These are phyloP conservation scores for Fagopyrum esculentum DNA, from an alignment of 148 eudicot species.

Conservation along the genomic window DNA sequence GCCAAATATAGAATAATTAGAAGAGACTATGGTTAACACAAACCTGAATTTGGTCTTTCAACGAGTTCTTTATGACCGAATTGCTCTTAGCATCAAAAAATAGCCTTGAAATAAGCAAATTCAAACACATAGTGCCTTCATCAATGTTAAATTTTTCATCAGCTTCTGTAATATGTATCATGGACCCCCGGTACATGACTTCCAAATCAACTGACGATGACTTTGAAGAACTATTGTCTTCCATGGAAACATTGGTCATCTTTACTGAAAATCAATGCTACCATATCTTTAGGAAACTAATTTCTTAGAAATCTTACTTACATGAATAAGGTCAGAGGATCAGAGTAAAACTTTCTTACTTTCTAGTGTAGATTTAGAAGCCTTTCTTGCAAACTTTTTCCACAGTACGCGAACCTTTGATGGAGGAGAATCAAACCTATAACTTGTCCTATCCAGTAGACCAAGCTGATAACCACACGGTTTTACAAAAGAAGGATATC, in stretches of 20 bases:
- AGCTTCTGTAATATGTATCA: constrained; percentile 49
- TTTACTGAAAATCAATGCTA: constrained; percentile 33
- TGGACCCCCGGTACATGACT: constrained; percentile 32
- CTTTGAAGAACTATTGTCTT: constrained; percentile 36
- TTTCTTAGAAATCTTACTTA: constrained; percentile 39
- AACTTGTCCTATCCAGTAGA: constrained; percentile 37
- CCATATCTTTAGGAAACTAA: constrained; percentile 25
- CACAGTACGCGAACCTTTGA: constrained; percentile 78
- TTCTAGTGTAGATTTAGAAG: constrained; percentile 39
- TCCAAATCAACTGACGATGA: constrained; percentile 30
- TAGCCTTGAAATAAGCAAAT: constrained; percentile 62
- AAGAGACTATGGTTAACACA: constrained; percentile 16
- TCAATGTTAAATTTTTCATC: constrained; percentile 46
- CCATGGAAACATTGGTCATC: constrained; percentile 24
- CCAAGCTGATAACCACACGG: constrained; percentile 43
- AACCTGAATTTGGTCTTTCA: constrained; percentile 85
- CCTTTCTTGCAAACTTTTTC: constrained; percentile 68
- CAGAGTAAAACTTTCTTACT: constrained; percentile 14
- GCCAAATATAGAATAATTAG: constrained; percentile 10
- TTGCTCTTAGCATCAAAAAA: constrained; percentile 87
- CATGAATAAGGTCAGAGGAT: no score
- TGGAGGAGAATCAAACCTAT: constrained; percentile 57
- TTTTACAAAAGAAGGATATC: constrained; percentile 74
- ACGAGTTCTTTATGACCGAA: constrained; percentile 36
- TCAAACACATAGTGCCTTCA: constrained; percentile 87